Evolutionary conservation across 169 alveolate genomes (phyloP).

Genomic region (Babesia ovata): DNA sequence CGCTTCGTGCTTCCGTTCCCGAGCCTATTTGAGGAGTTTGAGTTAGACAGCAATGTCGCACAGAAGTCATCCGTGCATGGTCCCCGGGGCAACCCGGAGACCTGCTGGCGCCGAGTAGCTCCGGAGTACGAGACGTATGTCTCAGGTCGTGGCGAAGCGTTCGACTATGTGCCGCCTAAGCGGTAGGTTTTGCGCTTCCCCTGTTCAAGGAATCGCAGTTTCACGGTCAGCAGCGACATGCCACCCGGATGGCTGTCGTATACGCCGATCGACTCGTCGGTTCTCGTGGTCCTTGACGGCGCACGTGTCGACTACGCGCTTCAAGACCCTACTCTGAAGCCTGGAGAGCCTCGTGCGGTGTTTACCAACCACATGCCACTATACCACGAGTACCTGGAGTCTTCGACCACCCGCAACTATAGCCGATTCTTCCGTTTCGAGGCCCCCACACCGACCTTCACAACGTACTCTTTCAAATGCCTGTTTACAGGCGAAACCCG

Average conservation of each 20-base stretch:
- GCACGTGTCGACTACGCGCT: slow-evolving; percentile 72
- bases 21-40: slow-evolving; percentile 44
- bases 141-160: neutral
- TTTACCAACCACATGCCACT: slow-evolving; percentile 65
- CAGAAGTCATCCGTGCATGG: slow-evolving; percentile 16
- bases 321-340: slow-evolving; percentile 60
- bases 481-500: slow-evolving; percentile 69
- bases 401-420: slow-evolving; percentile 15
- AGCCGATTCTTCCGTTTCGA: slow-evolving; percentile 58
- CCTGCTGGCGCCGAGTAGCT: slow-evolving; percentile 50
- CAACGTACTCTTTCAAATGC: slow-evolving; percentile 66
- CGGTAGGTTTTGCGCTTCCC: neutral
- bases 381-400: slow-evolving; percentile 52
- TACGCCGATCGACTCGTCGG: slow-evolving; percentile 61
- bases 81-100: slow-evolving; percentile 41
- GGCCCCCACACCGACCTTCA: slow-evolving; percentile 73
- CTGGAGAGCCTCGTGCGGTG: slow-evolving; percentile 38
- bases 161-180: slow-evolving; percentile 39
- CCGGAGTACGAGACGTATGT: slow-evolving; percentile 48
- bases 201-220: slow-evolving; percentile 6
- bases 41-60: slow-evolving; percentile 16
- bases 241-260: slow-evolving; percentile 68
- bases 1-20: slow-evolving; percentile 55
- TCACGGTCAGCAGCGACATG: slow-evolving; percentile 36
- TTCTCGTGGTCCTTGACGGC: slow-evolving; percentile 63